Base-by-base conservation (phyloP, 2,329 filamentous ascomycete species). In the Botrytis byssoidea region DNA sequence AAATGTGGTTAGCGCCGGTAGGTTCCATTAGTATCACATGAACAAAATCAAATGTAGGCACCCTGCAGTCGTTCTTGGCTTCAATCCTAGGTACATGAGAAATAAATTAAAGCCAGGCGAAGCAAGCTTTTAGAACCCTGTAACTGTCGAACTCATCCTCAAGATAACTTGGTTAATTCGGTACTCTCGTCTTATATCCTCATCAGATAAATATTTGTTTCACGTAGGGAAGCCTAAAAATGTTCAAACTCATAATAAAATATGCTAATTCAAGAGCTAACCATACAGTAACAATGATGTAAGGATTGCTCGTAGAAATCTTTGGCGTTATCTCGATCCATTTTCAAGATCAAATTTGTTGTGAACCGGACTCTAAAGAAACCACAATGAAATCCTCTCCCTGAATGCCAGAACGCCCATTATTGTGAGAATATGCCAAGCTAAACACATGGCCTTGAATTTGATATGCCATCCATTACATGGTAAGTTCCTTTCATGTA, bases 341-440 rank as follows among this genome's bases (percentile, higher is more conserved):
- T 18, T 57, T 8, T 32, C 51, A 29, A 57, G n/a, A 57, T 57
- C 51, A 57, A 57, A 32, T 72, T 72, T 42, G 40, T 48, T 57
- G 51, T 57, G 51, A 72, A 72, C n/a, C 25, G 25, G 68, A 51
- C 60, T 72, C 71, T 72, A 72, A 72, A 42, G 46, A 67, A 59
- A 35, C 48, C 46, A 63, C n/a, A 64, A 74, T 64, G 20, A 69
- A 59, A 32, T 57, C 44, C 61, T 57, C 66, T 63, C 73, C 70
- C 25, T 67, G 59, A 64, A 75, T 74, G 74, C 74, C 67, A 68
- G 59, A 71, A 74, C 70, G 66, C 74, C 70, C 61, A 51, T 42
- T 59, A 48, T 22, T 71, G 60, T 65, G 68, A 72, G 65, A 64
- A 68, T 74, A 73, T 74, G 74, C 73, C 70, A 61, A 75, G 74